Evolutionary conservation across 2,329 filamentous ascomycete species (phyloP).

Genomic region (Coniochaeta prunicola): DNA sequence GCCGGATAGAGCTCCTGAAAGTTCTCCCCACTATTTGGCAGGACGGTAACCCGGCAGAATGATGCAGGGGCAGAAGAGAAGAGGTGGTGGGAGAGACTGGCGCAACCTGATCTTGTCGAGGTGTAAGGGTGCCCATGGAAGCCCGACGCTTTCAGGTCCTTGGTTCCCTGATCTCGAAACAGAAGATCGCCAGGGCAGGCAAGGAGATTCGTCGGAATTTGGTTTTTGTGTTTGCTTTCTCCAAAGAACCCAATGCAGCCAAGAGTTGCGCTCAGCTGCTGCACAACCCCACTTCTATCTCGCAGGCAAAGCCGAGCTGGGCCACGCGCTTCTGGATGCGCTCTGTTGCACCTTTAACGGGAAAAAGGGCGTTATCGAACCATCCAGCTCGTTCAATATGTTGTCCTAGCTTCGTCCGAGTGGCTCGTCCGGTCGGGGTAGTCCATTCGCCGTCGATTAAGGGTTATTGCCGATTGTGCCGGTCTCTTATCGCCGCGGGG

Average conservation of each 20-base stretch:
- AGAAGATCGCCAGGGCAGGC: background rate
- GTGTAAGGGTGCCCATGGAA: background rate
- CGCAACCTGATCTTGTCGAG: background rate
- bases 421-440: background rate
- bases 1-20: background rate
- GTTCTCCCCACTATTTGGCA: background rate
- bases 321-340: background rate
- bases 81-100: background rate
- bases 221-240: background rate
- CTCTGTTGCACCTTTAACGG: background rate
- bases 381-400: background rate
- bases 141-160: background rate
- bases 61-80: background rate
- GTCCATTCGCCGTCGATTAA: background rate
- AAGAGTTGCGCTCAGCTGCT: background rate
- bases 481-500: too few species aligned
- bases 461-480: background rate
- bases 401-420: background rate
- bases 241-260: background rate
- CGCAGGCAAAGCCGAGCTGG: background rate
- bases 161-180: background rate
- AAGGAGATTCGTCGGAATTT: background rate
- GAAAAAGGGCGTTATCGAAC: background rate
- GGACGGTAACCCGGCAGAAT: background rate
- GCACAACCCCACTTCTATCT: background rate